Evolutionary conservation across 345 rosid species (phyloP), one percentile per base, ranked within the genome.

Genomic region (Hibiscus tridactylites): DNA sequence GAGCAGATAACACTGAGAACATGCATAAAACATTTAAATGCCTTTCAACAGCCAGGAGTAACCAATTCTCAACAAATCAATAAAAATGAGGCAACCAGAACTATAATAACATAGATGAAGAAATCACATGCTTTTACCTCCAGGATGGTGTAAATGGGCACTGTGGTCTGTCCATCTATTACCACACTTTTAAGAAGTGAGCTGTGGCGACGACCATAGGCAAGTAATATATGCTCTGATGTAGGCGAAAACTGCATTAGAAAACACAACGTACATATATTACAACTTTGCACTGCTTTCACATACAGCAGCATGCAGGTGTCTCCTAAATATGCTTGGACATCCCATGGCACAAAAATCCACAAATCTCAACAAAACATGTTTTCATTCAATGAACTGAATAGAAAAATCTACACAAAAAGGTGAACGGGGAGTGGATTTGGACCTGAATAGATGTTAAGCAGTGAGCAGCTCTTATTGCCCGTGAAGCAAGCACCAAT

Each of bases 381-480:
- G 52, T 28, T 65, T 58, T 65, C 50, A 65, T 65, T 19, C 6
- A 50, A 65, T 65, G 33, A 56, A 47, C 12, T 6, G 60, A 56
- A 56, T 56, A 56, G 13, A 56, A 56, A 19, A 56, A 7, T 21
- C 10, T 21, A 56, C 29, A 56, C 61, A 9, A 56, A 56, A 59
- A 59, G 62, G 62, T 26, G 35, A 28, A 59, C 33, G 2, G 46
- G 42, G 4, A 29, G 26, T 63, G 5, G 42, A 1, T 15, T 65
- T 75, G 61, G 62, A 85, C 93, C 91, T 89, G 91, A 77, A 89
- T 89, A 29, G 88, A 89, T 52, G 90, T 89, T 76, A 87, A 80
- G 75, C 89, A 88, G 64, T 87, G 93, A 9, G 88, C 89, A 77
- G 91, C 89, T 80, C 91, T 85, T 62, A 88, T 88, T 68, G 89